Base-by-base conservation (phyloP, 164 flowering plant species). In the Tetracentron sinense region DNA sequence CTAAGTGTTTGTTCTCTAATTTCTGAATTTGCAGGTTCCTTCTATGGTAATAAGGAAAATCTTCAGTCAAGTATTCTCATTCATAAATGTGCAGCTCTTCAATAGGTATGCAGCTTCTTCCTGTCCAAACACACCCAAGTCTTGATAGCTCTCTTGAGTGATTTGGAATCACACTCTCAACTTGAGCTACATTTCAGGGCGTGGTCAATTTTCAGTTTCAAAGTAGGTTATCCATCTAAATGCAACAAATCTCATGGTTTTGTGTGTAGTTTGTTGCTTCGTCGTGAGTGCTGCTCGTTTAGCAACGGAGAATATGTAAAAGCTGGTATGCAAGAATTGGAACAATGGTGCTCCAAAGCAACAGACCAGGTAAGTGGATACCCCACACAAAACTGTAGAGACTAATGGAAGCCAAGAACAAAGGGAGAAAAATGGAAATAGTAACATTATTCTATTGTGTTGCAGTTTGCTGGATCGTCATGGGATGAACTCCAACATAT, bases 281-380 rank as follows among this genome's bases (percentile, higher is more conserved):
- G 96, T 0, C 90, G 96, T 33, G 96, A 88, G 61, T 88, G 96
- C 72, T 88, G 96, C 75, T 86, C 96, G 47, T 88, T 88, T 70
- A 88, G 96, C 81, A 88, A 88, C 49, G 96, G 89, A 29, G 96
- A 89, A 70, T 89, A 83, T 69, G 79, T 89, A 3, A 89, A 89
- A 69, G 72, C 85, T 21, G 96, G 92, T 58, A 70, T 89, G 73
- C 87, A 81, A 35, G 96, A 89, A 77, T 57, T 89, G 46, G 92
- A 87, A 60, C 82, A 79, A 7, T 87, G 96, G 96, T 87, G 96
- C 67, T 47, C 62, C 35, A 82, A 79, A 79, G 87, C 84, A 68
- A 78, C 83, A 67, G 79, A 81, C 10, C 70, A 87, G 88, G 96
- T 79, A 69, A 68, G 29, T 52, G 20, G 46, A 3, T 35, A 19